These are phyloP conservation scores for Lunasporangiospora selenospora DNA, from an alignment of 192 early-diverging fungal species.

Conservation along the genomic window DNA sequence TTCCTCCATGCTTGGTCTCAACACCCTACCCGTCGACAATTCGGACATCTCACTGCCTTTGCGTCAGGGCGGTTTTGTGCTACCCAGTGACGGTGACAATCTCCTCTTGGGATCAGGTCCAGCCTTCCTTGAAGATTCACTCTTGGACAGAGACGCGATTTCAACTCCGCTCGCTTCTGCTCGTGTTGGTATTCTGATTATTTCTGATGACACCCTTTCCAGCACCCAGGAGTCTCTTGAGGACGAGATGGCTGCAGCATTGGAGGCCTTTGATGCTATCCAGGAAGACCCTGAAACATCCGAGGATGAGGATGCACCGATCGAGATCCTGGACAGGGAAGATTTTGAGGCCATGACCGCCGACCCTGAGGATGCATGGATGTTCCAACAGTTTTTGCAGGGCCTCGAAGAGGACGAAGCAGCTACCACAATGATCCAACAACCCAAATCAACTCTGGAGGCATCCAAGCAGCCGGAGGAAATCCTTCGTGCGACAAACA, in stretches of 20 bases:
- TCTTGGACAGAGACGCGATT: background rate
- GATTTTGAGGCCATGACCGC: slow-evolving; percentile 37
- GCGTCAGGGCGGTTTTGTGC: background rate
- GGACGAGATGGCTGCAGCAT: background rate
- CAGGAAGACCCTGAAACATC: background rate
- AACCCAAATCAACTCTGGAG: background rate
- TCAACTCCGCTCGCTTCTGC: too few relatives aligned
- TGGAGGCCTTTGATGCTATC: background rate
- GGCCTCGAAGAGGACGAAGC: slow-evolving; percentile 15
- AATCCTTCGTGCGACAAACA: slow-evolving; percentile 1
- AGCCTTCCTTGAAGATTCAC: too few relatives aligned
- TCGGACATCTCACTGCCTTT: background rate
- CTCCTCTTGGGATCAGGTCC: too few relatives aligned
- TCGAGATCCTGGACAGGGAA: slow-evolving; percentile 11
- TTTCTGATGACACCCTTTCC: too few relatives aligned
- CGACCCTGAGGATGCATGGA: slow-evolving; percentile 48
- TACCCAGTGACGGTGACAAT: background rate
- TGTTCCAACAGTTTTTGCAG: slow-evolving; percentile 34
- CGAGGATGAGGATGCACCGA: background rate
- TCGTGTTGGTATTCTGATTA: too few relatives aligned
- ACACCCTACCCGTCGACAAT: background rate
- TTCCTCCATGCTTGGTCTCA: slow-evolving; percentile 26
- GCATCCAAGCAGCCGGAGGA: background rate
- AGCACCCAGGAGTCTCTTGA: background rate
- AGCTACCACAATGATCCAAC: background rate